Conservation (phyloP, 257 asterid genomes). For the Cordia subcordata region DNA sequence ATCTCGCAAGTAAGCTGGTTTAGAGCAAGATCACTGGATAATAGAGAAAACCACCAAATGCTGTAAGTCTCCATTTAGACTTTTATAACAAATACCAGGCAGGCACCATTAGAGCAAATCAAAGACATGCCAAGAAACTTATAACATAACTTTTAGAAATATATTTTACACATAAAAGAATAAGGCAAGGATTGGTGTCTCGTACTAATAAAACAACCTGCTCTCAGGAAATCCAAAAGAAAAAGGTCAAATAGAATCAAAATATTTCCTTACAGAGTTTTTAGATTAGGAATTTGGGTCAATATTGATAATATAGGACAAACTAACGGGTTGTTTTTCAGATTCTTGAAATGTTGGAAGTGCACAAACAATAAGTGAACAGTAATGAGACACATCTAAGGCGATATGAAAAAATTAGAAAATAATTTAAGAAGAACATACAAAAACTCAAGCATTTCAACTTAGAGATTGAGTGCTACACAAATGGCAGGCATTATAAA, state of each 20-base stretch:
- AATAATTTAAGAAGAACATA: conserved; percentile 30
- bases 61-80: background rate
- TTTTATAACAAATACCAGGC: too few relatives aligned
- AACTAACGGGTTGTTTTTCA: conserved; percentile 77
- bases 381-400: background rate
- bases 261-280: conserved; percentile 64
- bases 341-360: conserved; percentile 40
- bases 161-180: too few relatives aligned
- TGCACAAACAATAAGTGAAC: background rate
- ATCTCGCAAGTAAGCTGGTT: conserved; percentile 92
- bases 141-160: too few relatives aligned
- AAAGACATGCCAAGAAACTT: too few relatives aligned
- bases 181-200: too few relatives aligned
- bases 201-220: too few relatives aligned
- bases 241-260: background rate
- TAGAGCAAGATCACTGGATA: conserved; percentile 74
- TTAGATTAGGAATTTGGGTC: conserved; percentile 90
- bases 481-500: background rate
- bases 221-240: background rate
- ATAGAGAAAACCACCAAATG: background rate
- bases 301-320: conserved; percentile 95
- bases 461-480: conserved; percentile 83
- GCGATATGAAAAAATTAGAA: too few relatives aligned
- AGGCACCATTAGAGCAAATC: too few relatives aligned
- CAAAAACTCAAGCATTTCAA: conserved; percentile 88